A percentile compares a stretch with the other conserved stretches of the same genome.
These are phyloP conservation scores for Vachellia collinsii DNA, from an alignment of 306 rosid genomes.

Conservation along the genomic window DNA sequence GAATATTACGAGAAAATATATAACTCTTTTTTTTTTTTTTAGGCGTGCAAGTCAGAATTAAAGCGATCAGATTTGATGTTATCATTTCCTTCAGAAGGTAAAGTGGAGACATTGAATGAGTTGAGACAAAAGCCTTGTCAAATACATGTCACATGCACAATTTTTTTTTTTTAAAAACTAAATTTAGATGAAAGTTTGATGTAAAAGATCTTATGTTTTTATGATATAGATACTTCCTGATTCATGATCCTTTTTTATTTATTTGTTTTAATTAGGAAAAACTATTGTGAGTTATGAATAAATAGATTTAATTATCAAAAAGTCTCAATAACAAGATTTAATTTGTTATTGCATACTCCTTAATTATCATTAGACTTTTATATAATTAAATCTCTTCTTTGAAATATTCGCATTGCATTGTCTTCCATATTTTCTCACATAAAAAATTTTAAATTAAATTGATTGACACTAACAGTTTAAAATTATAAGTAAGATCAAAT, in stretches of 20 bases:
- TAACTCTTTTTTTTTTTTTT: not conserved
- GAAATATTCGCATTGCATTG: not conserved
- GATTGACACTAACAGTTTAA: no score
- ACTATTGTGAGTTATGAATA: no score
- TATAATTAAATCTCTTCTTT: no score
- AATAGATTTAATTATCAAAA: no score
- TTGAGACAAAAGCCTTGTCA: not conserved
- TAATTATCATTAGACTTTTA: no score
- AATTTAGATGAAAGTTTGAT: not conserved
- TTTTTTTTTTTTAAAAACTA: not conserved
- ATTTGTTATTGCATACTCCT: no score
- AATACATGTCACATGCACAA: not conserved
- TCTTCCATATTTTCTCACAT: not conserved
- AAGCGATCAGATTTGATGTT: not conserved
- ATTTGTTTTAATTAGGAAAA: not conserved
- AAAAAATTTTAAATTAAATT: no score
- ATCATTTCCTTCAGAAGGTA: not conserved
- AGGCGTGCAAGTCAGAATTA: not conserved
- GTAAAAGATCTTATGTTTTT: not conserved
- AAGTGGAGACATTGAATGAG: not conserved
- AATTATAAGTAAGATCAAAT: no score
- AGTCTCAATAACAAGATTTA: no score
- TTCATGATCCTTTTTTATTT: not conserved
- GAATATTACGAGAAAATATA: not conserved
- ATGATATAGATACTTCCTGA: not conserved